A percentile compares a stretch with the other conserved stretches of the same genome.
Evolutionary conservation across 345 rosid species (phyloP).

Genomic region (Rhizophora apiculata): DNA sequence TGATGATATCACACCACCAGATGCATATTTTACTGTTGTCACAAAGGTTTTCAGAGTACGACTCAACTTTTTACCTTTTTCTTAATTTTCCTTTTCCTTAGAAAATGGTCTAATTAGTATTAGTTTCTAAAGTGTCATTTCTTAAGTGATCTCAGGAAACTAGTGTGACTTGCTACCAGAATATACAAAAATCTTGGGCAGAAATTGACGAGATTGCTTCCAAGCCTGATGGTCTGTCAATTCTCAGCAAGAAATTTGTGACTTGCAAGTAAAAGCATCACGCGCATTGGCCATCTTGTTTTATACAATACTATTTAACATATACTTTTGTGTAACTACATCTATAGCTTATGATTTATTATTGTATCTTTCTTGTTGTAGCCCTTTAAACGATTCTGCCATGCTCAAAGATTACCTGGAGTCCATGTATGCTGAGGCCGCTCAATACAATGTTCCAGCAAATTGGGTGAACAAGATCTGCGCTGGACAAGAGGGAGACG

Average conservation of each 20-base stretch:
- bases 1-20: constrained; percentile 30
- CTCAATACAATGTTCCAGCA: constrained; percentile 44
- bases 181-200: constrained; percentile 50
- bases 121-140: not conserved
- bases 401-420: constrained; percentile 35
- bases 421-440: constrained; percentile 21
- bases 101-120: not conserved
- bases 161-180: constrained; percentile 52
- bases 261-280: constrained; percentile 50
- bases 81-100: not conserved
- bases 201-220: constrained; percentile 54
- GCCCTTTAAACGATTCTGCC: constrained; percentile 18
- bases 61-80: not conserved
- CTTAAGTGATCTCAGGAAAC: constrained; percentile 35
- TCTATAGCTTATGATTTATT: too few relatives aligned
- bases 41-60: constrained; percentile 31
- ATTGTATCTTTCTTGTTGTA: constrained; percentile 6
- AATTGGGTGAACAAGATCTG: constrained; percentile 34
- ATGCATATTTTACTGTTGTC: constrained; percentile 32
- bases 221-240: constrained; percentile 38
- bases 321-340: too few relatives aligned
- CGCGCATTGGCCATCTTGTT: not conserved
- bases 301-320: not conserved
- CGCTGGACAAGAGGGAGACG: constrained; percentile 27
- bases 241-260: constrained; percentile 54